Base-by-base conservation (phyloP, 2,329 filamentous ascomycete species). In the Pestalotiopsis sp. region DNA sequence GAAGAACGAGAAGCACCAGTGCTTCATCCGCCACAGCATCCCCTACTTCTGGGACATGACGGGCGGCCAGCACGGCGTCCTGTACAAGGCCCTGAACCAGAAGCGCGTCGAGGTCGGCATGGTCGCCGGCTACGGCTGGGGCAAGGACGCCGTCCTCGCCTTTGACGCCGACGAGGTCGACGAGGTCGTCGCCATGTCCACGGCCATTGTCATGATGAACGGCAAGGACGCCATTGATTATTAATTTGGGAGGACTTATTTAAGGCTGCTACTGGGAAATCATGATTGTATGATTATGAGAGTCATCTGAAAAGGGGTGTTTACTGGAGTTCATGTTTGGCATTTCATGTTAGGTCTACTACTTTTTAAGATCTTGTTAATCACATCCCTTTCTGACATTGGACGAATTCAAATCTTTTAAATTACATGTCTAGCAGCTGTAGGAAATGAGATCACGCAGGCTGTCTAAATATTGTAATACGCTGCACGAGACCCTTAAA, bases 371-470 rank as follows among this genome's bases (percentile, higher is more conserved):
- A 62, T 61, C 36, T 62, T 38, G 31, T 62, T 20, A 38, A 62
- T 59, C 57, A 59, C 20, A 59, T 65, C 5, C 17, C 58, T 60
- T 23, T 27, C 80, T 85, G 86, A 89, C 68, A 86, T 83, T 31
- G 78, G 76, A 67, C 84, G 83, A 12, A 90, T 78, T 20, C 45
- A 20, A 52, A 52, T 6, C 14, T n/a, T 17, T 52, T 6, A 52
- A 52, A 52, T 9, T 2, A 52, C 23, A 20, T 9, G 25, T 62
- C 60, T 17, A 39, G 12, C 27, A 31, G 2, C 27, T 31, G 27
- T 2, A 7, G 6, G 2, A 31, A 2, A 31, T 9, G 6, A 31
- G 27, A 31, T 9, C 9, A 31, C 27, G 27, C 5, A 31, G 27
- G 27, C 27, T 31, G 27, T 31, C 27, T 31, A 31, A 31, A 7